Percentiles rank a stretch among this genome's conserved stretches.
Evolutionary conservation across 257 asterid species (phyloP).

Genomic region (Salvia miltiorrhiza): DNA sequence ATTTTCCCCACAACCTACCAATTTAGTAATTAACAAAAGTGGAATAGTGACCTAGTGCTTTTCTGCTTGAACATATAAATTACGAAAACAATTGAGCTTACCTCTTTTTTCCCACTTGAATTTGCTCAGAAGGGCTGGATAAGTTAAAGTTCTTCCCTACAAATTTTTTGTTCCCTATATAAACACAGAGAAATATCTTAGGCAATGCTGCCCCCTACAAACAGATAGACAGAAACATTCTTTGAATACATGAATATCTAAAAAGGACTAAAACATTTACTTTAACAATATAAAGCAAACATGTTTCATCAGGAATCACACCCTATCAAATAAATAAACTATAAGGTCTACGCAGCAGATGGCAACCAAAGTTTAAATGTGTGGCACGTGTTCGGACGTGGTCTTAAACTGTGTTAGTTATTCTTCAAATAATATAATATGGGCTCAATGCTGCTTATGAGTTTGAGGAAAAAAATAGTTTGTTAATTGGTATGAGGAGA

Average conservation of each 20-base stretch:
- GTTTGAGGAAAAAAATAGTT: background rate
- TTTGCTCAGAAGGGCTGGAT: conserved; percentile 30
- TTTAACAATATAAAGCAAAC: background rate
- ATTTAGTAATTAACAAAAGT: background rate
- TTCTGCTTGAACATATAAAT: conserved; percentile 5
- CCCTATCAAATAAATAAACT: background rate
- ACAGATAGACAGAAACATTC: conserved; percentile 4
- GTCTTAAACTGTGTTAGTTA: background rate
- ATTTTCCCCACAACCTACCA: background rate
- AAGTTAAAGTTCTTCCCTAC: conserved; percentile 30
- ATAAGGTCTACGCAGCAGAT: background rate
- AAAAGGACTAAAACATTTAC: background rate
- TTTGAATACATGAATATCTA: background rate
- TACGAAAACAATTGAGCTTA: conserved; percentile 24
- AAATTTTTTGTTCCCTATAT: conserved; percentile 34
- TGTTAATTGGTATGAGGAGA: background rate
- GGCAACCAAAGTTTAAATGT: background rate
- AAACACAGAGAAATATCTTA: conserved; percentile 17
- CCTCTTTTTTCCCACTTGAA: conserved; percentile 58
- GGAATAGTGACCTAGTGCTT: background rate
- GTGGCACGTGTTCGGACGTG: background rate
- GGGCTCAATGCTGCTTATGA: background rate
- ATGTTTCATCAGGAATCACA: background rate
- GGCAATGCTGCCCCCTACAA: background rate
- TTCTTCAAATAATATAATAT: background rate